A percentile compares a stretch with the other conserved stretches of the same genome.
These are phyloP conservation scores for Eimeria necatrix DNA, from an alignment of 169 alveolate genomes.

Conservation along the genomic window DNA sequence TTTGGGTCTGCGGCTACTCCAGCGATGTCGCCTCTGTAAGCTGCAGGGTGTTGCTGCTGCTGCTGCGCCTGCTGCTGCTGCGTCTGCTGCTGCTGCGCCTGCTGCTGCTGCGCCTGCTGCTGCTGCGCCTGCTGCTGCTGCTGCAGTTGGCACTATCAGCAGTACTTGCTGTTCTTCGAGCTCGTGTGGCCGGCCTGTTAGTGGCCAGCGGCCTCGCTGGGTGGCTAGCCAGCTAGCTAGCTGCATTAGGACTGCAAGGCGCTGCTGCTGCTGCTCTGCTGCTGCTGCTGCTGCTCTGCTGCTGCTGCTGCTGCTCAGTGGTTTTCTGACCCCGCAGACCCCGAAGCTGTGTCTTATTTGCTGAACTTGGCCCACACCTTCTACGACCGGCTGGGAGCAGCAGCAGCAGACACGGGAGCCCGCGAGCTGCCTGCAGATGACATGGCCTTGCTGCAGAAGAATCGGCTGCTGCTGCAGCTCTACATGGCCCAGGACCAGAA, in stretches of 20 bases:
- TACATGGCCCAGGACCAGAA: slow-evolving; percentile 59
- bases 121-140: not conserved
- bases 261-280: not conserved
- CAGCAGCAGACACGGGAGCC: slow-evolving; percentile 20
- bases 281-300: not conserved
- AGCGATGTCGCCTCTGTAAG: slow-evolving; percentile 51
- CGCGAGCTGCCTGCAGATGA: slow-evolving; percentile 73
- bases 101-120: slow-evolving; percentile 17
- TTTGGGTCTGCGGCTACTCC: slow-evolving; percentile 54
- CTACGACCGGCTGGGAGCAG: slow-evolving; percentile 30
- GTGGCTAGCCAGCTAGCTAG: not conserved
- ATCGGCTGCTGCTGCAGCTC: slow-evolving; percentile 22
- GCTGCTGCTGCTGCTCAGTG: slow-evolving; percentile 1
- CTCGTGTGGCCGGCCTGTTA: too few species aligned
- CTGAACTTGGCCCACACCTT: not conserved
- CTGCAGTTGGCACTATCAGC: not conserved
- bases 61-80: slow-evolving; percentile 18
- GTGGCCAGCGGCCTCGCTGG: too few species aligned
- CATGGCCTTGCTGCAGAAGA: slow-evolving; percentile 33
- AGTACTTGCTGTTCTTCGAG: not conserved
- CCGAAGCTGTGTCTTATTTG: not conserved
- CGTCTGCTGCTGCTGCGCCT: slow-evolving; percentile 1
- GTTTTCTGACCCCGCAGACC: not conserved
- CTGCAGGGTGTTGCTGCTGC: not conserved
- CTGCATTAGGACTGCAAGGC: too few species aligned